phyloP scores from a whole-genome alignment of 2,329 filamentous ascomycete species.

The Pyrenochaeta sp. region DNA sequence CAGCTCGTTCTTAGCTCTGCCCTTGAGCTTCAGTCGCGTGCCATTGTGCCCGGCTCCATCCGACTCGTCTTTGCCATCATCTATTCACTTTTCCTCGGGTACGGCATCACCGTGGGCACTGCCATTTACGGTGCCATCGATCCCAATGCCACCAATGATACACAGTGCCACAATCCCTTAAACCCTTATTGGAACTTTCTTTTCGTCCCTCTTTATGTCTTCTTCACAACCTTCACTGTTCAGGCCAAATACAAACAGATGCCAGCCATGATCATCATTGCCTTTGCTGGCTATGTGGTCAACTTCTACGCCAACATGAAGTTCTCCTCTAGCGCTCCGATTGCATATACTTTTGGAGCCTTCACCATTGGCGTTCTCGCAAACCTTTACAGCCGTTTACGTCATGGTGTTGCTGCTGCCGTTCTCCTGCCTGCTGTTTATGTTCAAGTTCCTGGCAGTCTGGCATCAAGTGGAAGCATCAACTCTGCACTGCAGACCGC shows the following conservation, averaged over 20 bases:
- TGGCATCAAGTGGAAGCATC: conserved; percentile 42
- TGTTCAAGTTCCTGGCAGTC: conserved; percentile 44
- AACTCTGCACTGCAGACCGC: conserved; percentile 39
- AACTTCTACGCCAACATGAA: conserved; percentile 76
- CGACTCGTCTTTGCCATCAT: conserved; percentile 62
- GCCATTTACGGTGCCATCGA: conserved; percentile 58
- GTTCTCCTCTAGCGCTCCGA: conserved; percentile 74
- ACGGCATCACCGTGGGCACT: conserved; percentile 59
- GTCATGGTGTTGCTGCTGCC: conserved; percentile 58
- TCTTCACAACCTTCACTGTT: conserved; percentile 75
- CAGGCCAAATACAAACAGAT: conserved; percentile 81
- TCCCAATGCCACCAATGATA: conserved; percentile 53
- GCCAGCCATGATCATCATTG: conserved; percentile 77
- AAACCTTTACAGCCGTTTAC: conserved; percentile 76
- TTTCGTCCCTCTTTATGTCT: conserved; percentile 78
- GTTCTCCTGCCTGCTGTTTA: conserved; percentile 44
- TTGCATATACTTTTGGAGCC: conserved; percentile 79
- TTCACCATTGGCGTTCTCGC: conserved; percentile 78
- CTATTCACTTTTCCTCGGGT: conserved; percentile 61
- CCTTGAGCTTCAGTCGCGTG: conserved; percentile 57
- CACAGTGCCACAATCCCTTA: conserved; percentile 55
- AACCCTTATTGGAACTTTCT: conserved; percentile 67
- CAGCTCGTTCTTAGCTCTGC: conserved; percentile 56
- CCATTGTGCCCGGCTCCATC: conserved; percentile 58
- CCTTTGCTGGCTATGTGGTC: conserved; percentile 75